A percentile compares a stretch with the other conserved stretches of the same genome.
phyloP scores from a whole-genome alignment of 495 filamentous ascomycete genomes.

The Rhypophila decipiens region DNA sequence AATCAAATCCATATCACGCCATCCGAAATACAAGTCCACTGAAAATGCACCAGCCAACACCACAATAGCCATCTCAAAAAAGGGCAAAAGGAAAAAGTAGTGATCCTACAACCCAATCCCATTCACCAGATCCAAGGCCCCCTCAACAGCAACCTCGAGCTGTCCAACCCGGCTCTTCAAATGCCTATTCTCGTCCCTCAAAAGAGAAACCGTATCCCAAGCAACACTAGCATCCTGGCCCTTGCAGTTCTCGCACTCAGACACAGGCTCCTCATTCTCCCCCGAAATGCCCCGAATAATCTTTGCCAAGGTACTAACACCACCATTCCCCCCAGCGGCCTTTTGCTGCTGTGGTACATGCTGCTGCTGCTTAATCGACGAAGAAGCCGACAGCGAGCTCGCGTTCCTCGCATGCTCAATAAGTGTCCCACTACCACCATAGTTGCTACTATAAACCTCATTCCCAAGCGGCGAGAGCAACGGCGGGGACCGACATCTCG shows the following conservation, averaged over 20 bases:
- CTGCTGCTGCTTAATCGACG: neutral
- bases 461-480: slow-evolving; percentile 1
- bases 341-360: slow-evolving; percentile 1
- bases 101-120: slow-evolving; percentile 38
- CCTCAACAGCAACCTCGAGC: slow-evolving; percentile 63
- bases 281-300: slow-evolving; percentile 42
- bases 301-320: slow-evolving; percentile 42
- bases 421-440: slow-evolving; percentile 6
- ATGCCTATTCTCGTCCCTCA: slow-evolving; percentile 67
- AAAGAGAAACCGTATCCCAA: slow-evolving; percentile 62
- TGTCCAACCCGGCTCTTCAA: slow-evolving; percentile 62
- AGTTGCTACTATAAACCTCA: too few relatives aligned
- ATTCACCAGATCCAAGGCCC: slow-evolving; percentile 60
- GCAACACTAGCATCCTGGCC: slow-evolving; percentile 59
- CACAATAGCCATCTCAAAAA: too few relatives aligned
- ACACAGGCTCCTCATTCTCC: slow-evolving; percentile 11
- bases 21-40: neutral
- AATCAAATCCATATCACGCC: too few relatives aligned
- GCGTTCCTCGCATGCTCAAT: too few relatives aligned
- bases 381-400: neutral
- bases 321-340: slow-evolving; percentile 6
- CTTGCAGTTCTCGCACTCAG: slow-evolving; percentile 54
- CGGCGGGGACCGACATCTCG: slow-evolving; percentile 50
- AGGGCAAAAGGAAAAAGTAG: too few relatives aligned
- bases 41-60: neutral